phyloP scores from a whole-genome alignment of 2,329 filamentous ascomycete genomes.

The Aureobasidium sp. region DNA sequence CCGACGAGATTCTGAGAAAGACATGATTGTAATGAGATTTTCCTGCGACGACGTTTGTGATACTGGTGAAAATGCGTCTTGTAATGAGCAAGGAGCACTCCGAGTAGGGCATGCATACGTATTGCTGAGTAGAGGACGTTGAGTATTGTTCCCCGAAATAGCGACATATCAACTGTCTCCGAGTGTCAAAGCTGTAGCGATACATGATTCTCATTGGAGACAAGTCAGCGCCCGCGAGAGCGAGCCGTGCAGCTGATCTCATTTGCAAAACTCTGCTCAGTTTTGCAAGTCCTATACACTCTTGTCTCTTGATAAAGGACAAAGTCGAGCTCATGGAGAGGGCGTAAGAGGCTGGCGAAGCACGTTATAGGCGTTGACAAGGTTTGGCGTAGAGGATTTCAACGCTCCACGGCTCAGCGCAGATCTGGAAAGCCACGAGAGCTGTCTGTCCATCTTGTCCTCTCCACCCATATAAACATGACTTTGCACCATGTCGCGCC shows the following conservation, averaged over 20 bases:
- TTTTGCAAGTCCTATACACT: background rate
- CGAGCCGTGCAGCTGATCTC: too few relatives aligned
- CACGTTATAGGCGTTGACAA: conserved; percentile 1
- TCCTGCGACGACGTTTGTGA: background rate
- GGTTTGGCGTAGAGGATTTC: background rate
- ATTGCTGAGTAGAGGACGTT: background rate
- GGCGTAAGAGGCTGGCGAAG: background rate
- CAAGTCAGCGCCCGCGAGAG: background rate
- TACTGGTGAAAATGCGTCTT: background rate
- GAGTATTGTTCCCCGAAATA: background rate
- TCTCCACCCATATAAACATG: background rate
- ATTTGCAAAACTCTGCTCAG: background rate
- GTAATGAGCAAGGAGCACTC: background rate
- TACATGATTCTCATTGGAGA: background rate
- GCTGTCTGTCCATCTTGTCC: background rate
- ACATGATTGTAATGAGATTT: background rate
- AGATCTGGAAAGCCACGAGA: background rate
- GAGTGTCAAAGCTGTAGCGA: background rate
- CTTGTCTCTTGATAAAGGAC: background rate
- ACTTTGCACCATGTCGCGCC: background rate
- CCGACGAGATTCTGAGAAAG: background rate
- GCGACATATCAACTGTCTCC: background rate
- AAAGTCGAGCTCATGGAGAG: background rate
- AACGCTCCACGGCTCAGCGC: conserved; percentile 4
- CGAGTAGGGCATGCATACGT: background rate